These are phyloP conservation scores for Colletotrichum tofieldiae DNA, from an alignment of 2,329 filamentous ascomycete genomes.

Conservation along the genomic window DNA sequence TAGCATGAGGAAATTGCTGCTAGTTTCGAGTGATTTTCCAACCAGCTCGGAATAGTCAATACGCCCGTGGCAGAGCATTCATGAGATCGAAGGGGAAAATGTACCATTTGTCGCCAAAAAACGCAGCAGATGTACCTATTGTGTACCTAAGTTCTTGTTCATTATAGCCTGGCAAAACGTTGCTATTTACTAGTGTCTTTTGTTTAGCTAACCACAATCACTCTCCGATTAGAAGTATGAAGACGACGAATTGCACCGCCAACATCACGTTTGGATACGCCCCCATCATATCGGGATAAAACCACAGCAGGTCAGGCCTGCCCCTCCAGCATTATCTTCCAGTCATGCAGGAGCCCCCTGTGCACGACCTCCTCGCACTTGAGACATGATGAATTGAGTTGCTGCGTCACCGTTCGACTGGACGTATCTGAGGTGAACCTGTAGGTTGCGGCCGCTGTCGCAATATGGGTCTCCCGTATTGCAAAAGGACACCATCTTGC, in stretches of 20 bases:
- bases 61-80: no score
- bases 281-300: not conserved
- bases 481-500: constrained; percentile 57
- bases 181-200: not conserved
- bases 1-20: no score
- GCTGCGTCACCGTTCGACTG: constrained; percentile 52
- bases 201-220: not conserved
- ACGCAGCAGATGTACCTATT: no score
- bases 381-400: constrained; percentile 53
- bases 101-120: no score
- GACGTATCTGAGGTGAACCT: constrained; percentile 55
- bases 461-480: constrained; percentile 60
- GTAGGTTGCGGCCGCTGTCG: constrained; percentile 49
- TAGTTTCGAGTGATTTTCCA: no score
- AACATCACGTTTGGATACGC: not conserved
- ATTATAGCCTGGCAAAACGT: not conserved
- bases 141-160: not conserved
- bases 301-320: not conserved
- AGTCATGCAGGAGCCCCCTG: not conserved
- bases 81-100: no score
- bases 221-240: not conserved
- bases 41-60: no score
- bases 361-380: constrained; percentile 28
- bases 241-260: not conserved
- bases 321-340: no score